These are phyloP conservation scores for Beauveria sp. DNA, from an alignment of 2,329 filamentous ascomycete genomes.

Conservation along the genomic window DNA sequence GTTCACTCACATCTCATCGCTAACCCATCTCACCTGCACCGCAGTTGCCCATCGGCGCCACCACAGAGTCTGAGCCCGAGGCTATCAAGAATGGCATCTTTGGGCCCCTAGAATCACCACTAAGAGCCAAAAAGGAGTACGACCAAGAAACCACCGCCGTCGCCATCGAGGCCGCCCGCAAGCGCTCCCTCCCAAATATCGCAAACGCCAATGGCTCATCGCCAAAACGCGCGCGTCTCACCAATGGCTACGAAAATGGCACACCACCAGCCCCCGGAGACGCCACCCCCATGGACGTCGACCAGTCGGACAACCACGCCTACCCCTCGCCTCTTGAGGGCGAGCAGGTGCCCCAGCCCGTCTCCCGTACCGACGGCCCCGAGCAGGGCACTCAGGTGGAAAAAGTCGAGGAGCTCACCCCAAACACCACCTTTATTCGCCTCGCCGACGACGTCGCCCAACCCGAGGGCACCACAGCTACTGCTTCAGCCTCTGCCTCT, in stretches of 20 bases:
- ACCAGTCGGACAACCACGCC: conserved; percentile 50
- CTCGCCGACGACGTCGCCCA: conserved; percentile 36
- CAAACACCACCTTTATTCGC: conserved; percentile 54
- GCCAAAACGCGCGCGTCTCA: conserved; percentile 51
- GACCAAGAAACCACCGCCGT: conserved; percentile 30
- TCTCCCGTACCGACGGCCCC: conserved; percentile 51
- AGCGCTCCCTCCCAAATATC: conserved; percentile 41
- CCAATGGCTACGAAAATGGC: conserved; percentile 52
- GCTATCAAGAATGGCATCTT: conserved; percentile 46
- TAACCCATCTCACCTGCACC: conserved; percentile 23
- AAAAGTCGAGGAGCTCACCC: conserved; percentile 52
- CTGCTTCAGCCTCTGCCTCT: conserved; percentile 17
- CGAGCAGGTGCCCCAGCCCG: conserved; percentile 45
- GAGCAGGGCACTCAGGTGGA: conserved; percentile 58
- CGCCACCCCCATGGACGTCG: conserved; percentile 53
- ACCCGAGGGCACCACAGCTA: conserved; percentile 29
- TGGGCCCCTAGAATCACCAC: conserved; percentile 44
- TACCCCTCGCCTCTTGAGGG: conserved; percentile 58
- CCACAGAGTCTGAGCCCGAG: conserved; percentile 33
- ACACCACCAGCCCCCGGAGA: conserved; percentile 22
- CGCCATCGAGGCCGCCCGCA: conserved; percentile 38
- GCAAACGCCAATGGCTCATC: conserved; percentile 52
- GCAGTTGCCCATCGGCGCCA: conserved; percentile 43
- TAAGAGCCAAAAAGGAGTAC: conserved; percentile 33
- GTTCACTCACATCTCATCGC: not conserved